Conservation (phyloP, 441 rosid genomes). For the Arabidopsis hybrid region DNA sequence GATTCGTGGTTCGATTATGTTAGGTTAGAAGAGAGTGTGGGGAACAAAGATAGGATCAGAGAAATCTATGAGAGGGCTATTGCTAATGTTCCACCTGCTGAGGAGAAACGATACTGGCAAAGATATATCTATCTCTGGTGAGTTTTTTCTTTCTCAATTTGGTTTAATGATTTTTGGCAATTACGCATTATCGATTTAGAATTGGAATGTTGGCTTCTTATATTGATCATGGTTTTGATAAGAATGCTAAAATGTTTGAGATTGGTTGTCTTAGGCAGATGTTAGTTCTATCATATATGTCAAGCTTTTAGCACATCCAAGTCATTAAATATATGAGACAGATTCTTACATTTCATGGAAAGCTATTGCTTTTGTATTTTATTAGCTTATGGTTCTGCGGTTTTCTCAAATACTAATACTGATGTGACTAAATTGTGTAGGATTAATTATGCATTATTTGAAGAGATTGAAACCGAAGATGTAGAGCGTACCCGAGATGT, state of each 20-base stretch:
- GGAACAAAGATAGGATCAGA: slow-evolving; percentile 64
- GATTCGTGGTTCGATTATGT: slow-evolving; percentile 91
- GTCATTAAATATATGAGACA: no score
- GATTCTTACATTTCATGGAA: neutral
- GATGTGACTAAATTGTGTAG: slow-evolving; percentile 44
- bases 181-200: neutral
- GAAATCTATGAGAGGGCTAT: slow-evolving; percentile 88
- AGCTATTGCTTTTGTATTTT: neutral
- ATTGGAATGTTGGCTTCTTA: neutral
- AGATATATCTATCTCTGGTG: slow-evolving; percentile 86
- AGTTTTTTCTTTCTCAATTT: slow-evolving; percentile 29
- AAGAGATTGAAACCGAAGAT: slow-evolving; percentile 83
- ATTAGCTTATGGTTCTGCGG: slow-evolving; percentile 17
- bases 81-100: slow-evolving; percentile 81
- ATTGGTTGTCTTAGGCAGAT: neutral
- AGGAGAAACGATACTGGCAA: slow-evolving; percentile 92
- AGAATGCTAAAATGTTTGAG: slow-evolving; percentile 15
- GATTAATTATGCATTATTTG: slow-evolving; percentile 85
- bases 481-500: slow-evolving; percentile 75
- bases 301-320: neutral
- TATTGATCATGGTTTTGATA: neutral
- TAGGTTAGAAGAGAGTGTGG: slow-evolving; percentile 77
- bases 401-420: slow-evolving; percentile 27
- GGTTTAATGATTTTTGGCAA: slow-evolving; percentile 1
- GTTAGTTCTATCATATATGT: slow-evolving; percentile 8